Conservation (phyloP, 768 basidiomycete genomes). For the Candolleomyces eurysporus region DNA sequence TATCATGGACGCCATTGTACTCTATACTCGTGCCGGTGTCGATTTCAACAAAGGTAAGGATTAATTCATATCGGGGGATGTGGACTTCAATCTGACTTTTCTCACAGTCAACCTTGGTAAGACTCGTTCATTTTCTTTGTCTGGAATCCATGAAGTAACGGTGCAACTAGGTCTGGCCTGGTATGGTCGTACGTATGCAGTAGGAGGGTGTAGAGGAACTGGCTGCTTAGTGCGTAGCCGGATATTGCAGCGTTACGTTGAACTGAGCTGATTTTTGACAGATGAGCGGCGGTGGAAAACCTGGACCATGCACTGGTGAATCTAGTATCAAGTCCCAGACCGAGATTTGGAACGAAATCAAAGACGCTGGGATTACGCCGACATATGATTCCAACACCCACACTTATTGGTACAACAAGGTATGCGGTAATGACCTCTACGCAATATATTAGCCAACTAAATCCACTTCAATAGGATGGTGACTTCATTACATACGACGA, state of each 20-base stretch:
- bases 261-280: neutral
- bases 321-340: slow-evolving; percentile 4
- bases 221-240: neutral
- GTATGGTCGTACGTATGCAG: slow-evolving; percentile 18
- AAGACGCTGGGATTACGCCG: neutral
- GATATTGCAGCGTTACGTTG: too few relatives aligned
- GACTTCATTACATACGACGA: slow-evolving; percentile 9
- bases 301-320: slow-evolving; percentile 5
- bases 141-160: neutral
- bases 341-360: slow-evolving; percentile 1
- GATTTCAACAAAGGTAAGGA: slow-evolving; percentile 11
- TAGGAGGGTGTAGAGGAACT: slow-evolving; percentile 1
- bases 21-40: slow-evolving; percentile 20
- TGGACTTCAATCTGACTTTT: too few relatives aligned
- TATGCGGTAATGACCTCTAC: neutral
- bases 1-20: slow-evolving; percentile 16
- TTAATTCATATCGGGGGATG: neutral
- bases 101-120: too few relatives aligned
- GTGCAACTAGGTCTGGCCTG: slow-evolving; percentile 19
- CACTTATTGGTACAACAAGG: slow-evolving; percentile 6
- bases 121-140: too few relatives aligned
- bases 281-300: slow-evolving; percentile 6
- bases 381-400: neutral
- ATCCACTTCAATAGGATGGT: neutral
- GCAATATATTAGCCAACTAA: too few relatives aligned